Evolutionary conservation across 495 filamentous ascomycete species (phyloP), one percentile per base, ranked within the genome.

Genomic region (Patellaria atrata): DNA sequence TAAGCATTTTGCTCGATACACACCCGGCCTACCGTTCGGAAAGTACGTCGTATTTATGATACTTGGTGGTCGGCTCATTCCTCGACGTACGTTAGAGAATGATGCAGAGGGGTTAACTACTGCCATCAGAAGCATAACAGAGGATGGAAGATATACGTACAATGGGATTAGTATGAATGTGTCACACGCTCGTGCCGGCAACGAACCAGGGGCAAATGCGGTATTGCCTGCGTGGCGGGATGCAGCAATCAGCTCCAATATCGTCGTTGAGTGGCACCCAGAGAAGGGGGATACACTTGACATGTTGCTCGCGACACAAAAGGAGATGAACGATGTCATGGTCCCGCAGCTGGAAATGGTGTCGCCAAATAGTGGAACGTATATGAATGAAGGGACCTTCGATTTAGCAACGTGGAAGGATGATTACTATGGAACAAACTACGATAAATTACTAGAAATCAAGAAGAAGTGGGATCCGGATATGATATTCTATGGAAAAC

Each of bases 361-460:
- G n/a, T 23, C 20, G 13, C 32, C 32, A 13, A 22, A 15, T 15
- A 22, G 32, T 17, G 32, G 32, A 9, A 23, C 8, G n/a, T 35
- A 35, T 16, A 34, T 34, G 16, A 34, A 34, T 13, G 31, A 34
- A 19, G 32, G 20, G 9, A 35, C 16, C 11, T 24, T 21, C 17
- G 16, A 24, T 13, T 15, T 15, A 10, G 8, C n/a, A 22, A 9
- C 14, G 13, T 35, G 32, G 32, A 35, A 35, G 32, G 15, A 11
- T n/a, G 32, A 35, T 10, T 35, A 22, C 32, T 35, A 35, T 26
- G 32, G 12, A n/a, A 23, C 25, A n/a, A 30, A 30, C 13, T 30
- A 30, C 13, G 28, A 6, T 8, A 30, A 30, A 15, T 14, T 30
- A 15, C 13, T 30, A 6, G 28, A 6, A 13, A 15, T 30, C n/a